Evolutionary conservation across 2,329 filamentous ascomycete genomes (phyloP).

Genomic region (Leptographium lundbergii): DNA sequence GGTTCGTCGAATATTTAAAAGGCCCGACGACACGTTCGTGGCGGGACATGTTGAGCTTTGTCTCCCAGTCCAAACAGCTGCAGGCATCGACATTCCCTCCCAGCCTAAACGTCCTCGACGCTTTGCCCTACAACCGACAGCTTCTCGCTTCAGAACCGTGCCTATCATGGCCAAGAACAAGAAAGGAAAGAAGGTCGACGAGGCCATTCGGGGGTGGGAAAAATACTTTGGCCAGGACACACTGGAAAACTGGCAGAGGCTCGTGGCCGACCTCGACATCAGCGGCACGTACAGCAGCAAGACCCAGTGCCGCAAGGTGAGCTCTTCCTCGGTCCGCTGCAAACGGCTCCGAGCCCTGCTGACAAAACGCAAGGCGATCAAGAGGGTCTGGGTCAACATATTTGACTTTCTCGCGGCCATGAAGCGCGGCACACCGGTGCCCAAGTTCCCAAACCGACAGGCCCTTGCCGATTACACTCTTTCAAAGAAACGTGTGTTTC

Average conservation of each 20-base stretch:
- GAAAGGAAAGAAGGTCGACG: neutral
- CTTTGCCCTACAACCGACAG: neutral
- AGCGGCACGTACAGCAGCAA: slow-evolving; percentile 25
- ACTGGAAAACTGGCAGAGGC: slow-evolving; percentile 30
- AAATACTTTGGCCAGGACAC: slow-evolving; percentile 19
- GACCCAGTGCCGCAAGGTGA: slow-evolving; percentile 31
- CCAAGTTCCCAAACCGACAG: slow-evolving; percentile 19
- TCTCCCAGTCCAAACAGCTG: no score
- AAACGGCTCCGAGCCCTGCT: neutral
- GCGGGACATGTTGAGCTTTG: no score
- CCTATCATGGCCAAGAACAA: neutral
- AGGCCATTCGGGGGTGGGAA: slow-evolving; percentile 12
- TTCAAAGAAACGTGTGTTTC: slow-evolving; percentile 26
- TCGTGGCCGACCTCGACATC: slow-evolving; percentile 32
- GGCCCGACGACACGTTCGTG: no score
- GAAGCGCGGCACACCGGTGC: slow-evolving; percentile 12
- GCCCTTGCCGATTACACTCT: slow-evolving; percentile 25
- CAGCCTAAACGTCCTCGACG: no score
- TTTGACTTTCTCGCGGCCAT: slow-evolving; percentile 30
- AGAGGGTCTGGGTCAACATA: slow-evolving; percentile 34
- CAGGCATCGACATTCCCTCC: no score
- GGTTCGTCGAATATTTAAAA: no score
- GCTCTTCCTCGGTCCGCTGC: neutral
- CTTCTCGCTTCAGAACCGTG: slow-evolving; percentile 21
- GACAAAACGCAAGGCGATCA: slow-evolving; percentile 11